Evolutionary conservation across 2,329 filamentous ascomycete genomes (phyloP).

Genomic region (Thielaviopsis ethacetica): DNA sequence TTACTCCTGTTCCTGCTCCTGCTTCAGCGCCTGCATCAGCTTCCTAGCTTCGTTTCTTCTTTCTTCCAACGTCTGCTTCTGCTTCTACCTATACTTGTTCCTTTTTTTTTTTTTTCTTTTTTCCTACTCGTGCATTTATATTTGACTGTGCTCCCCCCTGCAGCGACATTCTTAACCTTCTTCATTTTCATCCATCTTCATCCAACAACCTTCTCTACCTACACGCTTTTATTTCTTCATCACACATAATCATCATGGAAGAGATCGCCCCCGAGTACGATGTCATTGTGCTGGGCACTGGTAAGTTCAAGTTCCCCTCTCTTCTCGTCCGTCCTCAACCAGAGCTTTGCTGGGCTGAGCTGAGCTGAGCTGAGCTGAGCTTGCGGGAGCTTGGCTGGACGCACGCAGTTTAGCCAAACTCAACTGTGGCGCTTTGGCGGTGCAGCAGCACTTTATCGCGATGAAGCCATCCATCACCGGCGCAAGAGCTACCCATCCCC

Average conservation of each 20-base stretch:
- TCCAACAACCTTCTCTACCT: slow-evolving; percentile 14
- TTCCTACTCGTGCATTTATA: slow-evolving; percentile 6
- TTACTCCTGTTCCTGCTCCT: background rate
- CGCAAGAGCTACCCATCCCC: background rate
- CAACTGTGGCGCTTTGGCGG: background rate
- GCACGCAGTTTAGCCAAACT: background rate
- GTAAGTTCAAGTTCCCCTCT: slow-evolving; percentile 34
- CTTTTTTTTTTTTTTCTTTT: slow-evolving; percentile 5
- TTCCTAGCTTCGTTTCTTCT: background rate
- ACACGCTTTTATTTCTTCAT: slow-evolving; percentile 11
- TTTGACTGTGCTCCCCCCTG: slow-evolving; percentile 9
- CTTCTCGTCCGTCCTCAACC: background rate
- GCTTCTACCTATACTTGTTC: background rate
- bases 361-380: background rate
- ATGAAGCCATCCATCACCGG: background rate
- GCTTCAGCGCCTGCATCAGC: background rate
- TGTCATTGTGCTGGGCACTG: slow-evolving; percentile 94
- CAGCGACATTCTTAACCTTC: slow-evolving; percentile 9
- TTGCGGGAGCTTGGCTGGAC: background rate
- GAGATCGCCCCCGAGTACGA: slow-evolving; percentile 98
- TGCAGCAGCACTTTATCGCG: background rate
- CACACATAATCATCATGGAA: slow-evolving; percentile 50
- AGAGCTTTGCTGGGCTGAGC: background rate
- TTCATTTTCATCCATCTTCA: slow-evolving; percentile 15
- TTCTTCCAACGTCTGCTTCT: background rate